Evolutionary conservation across 1,284 basidiomycete species (phyloP).

Genomic region (Paramarasmius palmivorus): DNA sequence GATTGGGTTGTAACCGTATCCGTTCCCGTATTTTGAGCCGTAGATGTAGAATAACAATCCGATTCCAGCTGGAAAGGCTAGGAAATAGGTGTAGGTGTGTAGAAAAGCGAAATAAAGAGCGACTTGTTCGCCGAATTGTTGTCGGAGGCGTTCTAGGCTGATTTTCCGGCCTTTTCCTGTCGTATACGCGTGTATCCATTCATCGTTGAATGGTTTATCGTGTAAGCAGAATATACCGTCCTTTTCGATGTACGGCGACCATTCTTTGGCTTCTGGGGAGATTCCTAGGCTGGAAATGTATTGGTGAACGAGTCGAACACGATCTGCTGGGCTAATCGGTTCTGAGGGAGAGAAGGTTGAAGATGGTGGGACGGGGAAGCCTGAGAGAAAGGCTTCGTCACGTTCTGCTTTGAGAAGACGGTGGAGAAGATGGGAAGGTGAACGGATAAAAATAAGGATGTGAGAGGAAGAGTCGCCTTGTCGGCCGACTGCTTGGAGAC

Average conservation of each 20-base stretch:
- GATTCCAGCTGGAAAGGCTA: slow-evolving; percentile 67
- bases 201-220: slow-evolving; percentile 77
- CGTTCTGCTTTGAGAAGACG: too few species aligned
- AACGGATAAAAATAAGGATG: too few species aligned
- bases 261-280: slow-evolving; percentile 66
- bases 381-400: slow-evolving; percentile 66
- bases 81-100: slow-evolving; percentile 76
- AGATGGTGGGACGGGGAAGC: slow-evolving; percentile 54
- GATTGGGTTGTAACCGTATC: slow-evolving; percentile 79
- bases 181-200: slow-evolving; percentile 71
- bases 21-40: slow-evolving; percentile 56
- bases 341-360: slow-evolving; percentile 37
- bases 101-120: slow-evolving; percentile 94
- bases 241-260: slow-evolving; percentile 81
- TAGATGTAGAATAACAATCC: slow-evolving; percentile 66
- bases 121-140: slow-evolving; percentile 85
- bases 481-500: too few species aligned
- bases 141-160: slow-evolving; percentile 58
- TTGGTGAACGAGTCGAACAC: slow-evolving; percentile 76
- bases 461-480: too few species aligned
- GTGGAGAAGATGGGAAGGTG: too few species aligned
- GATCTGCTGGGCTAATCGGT: slow-evolving; percentile 67
- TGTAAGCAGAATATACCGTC: slow-evolving; percentile 84
- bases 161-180: slow-evolving; percentile 54
- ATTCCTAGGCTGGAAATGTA: slow-evolving; percentile 80